Evolutionary conservation across 2,329 filamentous ascomycete genomes (phyloP).

Genomic region (Phoma sp.): DNA sequence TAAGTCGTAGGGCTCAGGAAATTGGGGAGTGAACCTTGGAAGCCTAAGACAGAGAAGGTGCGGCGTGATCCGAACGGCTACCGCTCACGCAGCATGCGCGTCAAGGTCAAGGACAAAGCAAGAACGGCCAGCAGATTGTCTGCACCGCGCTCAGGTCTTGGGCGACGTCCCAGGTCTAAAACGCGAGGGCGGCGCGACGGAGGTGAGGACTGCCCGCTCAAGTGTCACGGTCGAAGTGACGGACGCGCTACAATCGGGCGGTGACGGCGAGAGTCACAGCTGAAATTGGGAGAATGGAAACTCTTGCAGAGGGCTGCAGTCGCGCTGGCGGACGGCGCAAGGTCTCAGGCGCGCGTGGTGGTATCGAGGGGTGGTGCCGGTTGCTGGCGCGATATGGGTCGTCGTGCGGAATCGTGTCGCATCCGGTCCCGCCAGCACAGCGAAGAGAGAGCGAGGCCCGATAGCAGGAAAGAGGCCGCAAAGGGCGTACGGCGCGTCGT

Average conservation of each 20-base stretch:
- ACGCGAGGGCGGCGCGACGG: slow-evolving; percentile 3
- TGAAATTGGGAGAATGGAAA: slow-evolving; percentile 21
- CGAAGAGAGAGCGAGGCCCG: slow-evolving; percentile 25
- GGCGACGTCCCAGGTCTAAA: not conserved
- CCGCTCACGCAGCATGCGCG: slow-evolving; percentile 2
- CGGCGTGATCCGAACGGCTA: not conserved
- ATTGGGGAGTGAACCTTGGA: not conserved
- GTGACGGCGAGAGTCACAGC: slow-evolving; percentile 34
- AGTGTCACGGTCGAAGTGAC: slow-evolving; percentile 29
- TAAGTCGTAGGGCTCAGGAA: not conserved
- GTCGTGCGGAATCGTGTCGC: slow-evolving; percentile 40
- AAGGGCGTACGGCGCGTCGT: slow-evolving; percentile 30
- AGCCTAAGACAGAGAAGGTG: not conserved
- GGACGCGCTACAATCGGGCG: slow-evolving; percentile 21
- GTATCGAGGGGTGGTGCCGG: slow-evolving; percentile 23
- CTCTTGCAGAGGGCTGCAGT: slow-evolving; percentile 7
- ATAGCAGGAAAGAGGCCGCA: slow-evolving; percentile 27
- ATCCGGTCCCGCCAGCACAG: slow-evolving; percentile 40
- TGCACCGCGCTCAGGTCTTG: not conserved
- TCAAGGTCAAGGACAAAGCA: not conserved
- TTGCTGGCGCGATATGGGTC: slow-evolving; percentile 33
- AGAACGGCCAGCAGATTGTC: not conserved
- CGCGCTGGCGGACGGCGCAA: slow-evolving; percentile 31
- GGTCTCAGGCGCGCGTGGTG: slow-evolving; percentile 26
- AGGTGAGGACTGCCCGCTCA: slow-evolving; percentile 24